phyloP scores from a whole-genome alignment of 768 basidiomycete genomes.

The Hysterangium stoloniferum region DNA sequence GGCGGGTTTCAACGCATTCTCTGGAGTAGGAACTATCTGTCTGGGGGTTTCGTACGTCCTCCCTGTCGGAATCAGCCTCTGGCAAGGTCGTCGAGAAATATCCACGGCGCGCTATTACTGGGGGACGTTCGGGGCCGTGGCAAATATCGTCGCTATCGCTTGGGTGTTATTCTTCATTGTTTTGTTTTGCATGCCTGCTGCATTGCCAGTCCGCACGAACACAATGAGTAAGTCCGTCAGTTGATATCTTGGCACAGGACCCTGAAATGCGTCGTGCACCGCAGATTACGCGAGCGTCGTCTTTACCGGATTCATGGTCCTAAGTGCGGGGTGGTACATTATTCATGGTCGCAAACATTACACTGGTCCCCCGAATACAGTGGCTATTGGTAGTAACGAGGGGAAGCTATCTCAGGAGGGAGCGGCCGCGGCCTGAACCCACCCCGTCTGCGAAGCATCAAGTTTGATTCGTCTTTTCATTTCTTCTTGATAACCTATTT shows the following conservation, averaged over 20 bases:
- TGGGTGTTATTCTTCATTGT: conserved; percentile 58
- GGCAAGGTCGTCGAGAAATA: conserved; percentile 36
- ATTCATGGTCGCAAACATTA: conserved; percentile 20
- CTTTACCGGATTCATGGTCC: conserved; percentile 51
- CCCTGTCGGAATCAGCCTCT: conserved; percentile 48
- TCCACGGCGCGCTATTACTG: conserved; percentile 43
- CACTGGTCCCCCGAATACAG: neutral
- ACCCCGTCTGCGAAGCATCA: too few species aligned
- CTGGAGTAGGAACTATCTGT: conserved; percentile 60
- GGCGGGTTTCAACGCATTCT: conserved; percentile 61
- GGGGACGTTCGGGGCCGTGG: conserved; percentile 35
- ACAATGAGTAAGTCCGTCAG: conserved; percentile 44
- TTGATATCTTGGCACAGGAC: too few species aligned
- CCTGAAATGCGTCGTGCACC: too few species aligned
- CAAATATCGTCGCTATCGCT: conserved; percentile 47
- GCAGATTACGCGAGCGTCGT: conserved; percentile 63
- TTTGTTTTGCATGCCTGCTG: conserved; percentile 62
- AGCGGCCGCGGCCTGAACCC: too few species aligned
- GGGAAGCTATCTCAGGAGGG: too few species aligned
- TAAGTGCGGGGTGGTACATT: conserved; percentile 55
- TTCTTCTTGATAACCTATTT: too few species aligned
- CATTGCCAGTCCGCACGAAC: conserved; percentile 42
- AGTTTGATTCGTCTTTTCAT: too few species aligned
- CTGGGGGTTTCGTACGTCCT: conserved; percentile 57
- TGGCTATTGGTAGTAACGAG: too few species aligned